Evolutionary conservation across 805 yeast species (phyloP), one percentile per base, ranked within the genome.

Genomic region (Nakazawaea ambrosiae): DNA sequence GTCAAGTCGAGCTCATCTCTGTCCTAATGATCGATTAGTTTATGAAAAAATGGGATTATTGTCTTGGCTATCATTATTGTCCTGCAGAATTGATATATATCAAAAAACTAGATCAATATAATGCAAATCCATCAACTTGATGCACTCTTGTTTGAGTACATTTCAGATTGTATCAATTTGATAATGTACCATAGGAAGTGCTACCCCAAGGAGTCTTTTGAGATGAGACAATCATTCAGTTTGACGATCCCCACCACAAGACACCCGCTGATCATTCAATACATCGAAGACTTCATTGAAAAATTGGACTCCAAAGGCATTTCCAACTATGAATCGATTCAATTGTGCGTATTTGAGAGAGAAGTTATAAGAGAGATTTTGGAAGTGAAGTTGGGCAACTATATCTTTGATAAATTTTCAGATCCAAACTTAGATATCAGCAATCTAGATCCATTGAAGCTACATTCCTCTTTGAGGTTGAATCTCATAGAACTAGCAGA

Each of bases 201-300:
- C 0, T 82, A 82, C 46, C 80, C 80, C 0, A 48, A 40, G 1
- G 67, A 61, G 34, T 62, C 79, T 0, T 83, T 72, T 49, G 60
- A 57, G 17, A 49, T 51, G 10, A 57, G 58, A 3, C 61, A 65
- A 18, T 65, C 70, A 4, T 73, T 70, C 46, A 62, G 65, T 27
- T 37, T 73, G 12, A 55, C 53, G 27, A 56, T 68, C 0, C 68
- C 71, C 10, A 57, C 63, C 26, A 63, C 60, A 34, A 54, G 78
- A 42, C 75, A 73, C 45, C 75, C 75, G 0, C 60, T 47, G 2
- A 61, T 70, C n/a, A 55, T 54, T 17, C 38, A 47, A 4, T 68
- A 68, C 41, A 47, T 68, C 5, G 61, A 57, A 28, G 56, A 54
- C 14, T 46, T 65, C 16, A 27, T 39, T 4, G 4, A 3, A 4